phyloP scores from a whole-genome alignment of 1,284 basidiomycete genomes.

The Irpex sp. region DNA sequence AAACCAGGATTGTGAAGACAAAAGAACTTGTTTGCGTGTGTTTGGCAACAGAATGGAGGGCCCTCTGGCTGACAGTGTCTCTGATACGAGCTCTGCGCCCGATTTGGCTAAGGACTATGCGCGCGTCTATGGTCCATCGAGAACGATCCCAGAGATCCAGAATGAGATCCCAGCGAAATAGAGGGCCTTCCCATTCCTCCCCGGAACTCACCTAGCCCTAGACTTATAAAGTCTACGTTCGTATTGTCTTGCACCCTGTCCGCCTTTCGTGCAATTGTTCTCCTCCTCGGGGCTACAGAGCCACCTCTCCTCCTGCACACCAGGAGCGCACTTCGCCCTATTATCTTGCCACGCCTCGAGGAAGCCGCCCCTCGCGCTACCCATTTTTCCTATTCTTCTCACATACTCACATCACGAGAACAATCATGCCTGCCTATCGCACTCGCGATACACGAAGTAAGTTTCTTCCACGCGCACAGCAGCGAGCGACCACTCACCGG shows the following conservation, averaged over 20 bases:
- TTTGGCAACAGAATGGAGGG: constrained; percentile 42
- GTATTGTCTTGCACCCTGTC: constrained; percentile 59
- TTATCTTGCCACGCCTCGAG: constrained; percentile 27
- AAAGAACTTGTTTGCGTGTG: constrained; percentile 36
- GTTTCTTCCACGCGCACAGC: constrained; percentile 26
- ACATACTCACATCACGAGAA: constrained; percentile 29
- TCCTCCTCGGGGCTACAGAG: constrained; percentile 31
- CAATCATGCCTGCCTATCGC: constrained; percentile 71
- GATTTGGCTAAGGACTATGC: constrained; percentile 34
- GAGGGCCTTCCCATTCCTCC: constrained; percentile 35
- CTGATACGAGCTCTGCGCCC: constrained; percentile 23
- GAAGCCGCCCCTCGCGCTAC: constrained; percentile 26
- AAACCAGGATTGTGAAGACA: constrained; percentile 35
- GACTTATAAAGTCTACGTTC: constrained; percentile 56
- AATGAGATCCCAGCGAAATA: constrained; percentile 34
- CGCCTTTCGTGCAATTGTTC: constrained; percentile 64
- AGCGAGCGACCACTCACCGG: constrained; percentile 24
- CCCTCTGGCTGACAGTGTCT: not conserved
- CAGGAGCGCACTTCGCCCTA: constrained; percentile 24
- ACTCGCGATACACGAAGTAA: constrained; percentile 69
- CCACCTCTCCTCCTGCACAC: constrained; percentile 31
- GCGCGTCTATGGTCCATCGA: constrained; percentile 30
- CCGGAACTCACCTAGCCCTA: constrained; percentile 33
- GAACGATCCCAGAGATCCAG: constrained; percentile 35
- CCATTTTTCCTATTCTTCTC: constrained; percentile 24